Conservation (phyloP, 169 alveolate genomes). For the Cryptosporidium ubiquitum region DNA sequence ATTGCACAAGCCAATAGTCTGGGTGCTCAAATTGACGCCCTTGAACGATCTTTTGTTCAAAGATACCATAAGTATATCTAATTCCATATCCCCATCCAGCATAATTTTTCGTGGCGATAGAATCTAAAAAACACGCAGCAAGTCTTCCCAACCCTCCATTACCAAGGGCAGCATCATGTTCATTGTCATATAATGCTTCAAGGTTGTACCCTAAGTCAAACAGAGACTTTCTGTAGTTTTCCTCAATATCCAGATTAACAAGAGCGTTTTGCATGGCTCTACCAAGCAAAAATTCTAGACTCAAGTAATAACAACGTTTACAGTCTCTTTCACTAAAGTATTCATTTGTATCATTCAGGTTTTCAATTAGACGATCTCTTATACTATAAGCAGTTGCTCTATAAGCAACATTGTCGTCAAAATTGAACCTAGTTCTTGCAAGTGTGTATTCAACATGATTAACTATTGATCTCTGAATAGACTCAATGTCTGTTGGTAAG, state of each 20-base stretch:
- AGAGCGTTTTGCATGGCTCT: constrained; percentile 93
- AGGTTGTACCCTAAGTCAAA: constrained; percentile 90
- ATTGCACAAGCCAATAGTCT: constrained; percentile 93
- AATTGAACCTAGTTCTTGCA: constrained; percentile 92
- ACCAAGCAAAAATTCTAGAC: constrained; percentile 94
- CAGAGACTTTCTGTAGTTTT: constrained; percentile 88
- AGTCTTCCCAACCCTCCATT: constrained; percentile 98
- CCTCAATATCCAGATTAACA: constrained; percentile 91
- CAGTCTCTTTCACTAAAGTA: constrained; percentile 88
- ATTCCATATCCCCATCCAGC: constrained; percentile 98
- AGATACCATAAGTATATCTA: constrained; percentile 95
- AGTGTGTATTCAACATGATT: constrained; percentile 91
- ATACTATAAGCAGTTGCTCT: constrained; percentile 90
- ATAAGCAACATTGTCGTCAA: constrained; percentile 87
- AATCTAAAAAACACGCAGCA: constrained; percentile 97
- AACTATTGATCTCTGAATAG: constrained; percentile 88
- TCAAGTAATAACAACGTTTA: constrained; percentile 91
- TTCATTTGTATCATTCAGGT: constrained; percentile 92
- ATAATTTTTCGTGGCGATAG: constrained; percentile 92
- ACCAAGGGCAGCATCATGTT: constrained; percentile 97
- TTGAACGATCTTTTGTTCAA: constrained; percentile 91
- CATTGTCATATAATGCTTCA: constrained; percentile 93
- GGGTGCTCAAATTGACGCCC: constrained; percentile 95
- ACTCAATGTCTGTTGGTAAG: constrained; percentile 83
- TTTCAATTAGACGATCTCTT: constrained; percentile 93